These are phyloP conservation scores for Saraca asoca DNA, from an alignment of 331 rosid genomes.

Conservation along the genomic window DNA sequence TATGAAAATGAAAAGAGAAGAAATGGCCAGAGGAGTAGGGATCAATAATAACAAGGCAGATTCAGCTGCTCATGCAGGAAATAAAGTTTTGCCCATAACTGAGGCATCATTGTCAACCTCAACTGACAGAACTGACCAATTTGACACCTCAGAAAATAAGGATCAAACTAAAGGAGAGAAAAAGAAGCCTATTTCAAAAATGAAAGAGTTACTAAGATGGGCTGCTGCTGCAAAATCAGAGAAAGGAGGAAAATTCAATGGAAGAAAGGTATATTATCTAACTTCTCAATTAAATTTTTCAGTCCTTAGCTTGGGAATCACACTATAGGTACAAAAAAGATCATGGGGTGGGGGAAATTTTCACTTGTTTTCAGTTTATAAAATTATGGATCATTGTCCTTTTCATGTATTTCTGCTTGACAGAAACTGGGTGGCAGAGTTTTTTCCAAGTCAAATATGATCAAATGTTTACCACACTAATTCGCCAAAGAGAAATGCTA, in stretches of 20 bases:
- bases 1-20: constrained; percentile 75
- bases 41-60: constrained; percentile 47
- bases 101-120: constrained; percentile 52
- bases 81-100: constrained; percentile 70
- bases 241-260: constrained; percentile 61
- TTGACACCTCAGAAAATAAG: constrained; percentile 42
- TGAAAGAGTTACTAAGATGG: constrained; percentile 93
- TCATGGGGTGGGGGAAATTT: not conserved
- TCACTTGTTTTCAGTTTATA: not conserved
- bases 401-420: constrained; percentile 1
- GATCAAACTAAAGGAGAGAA: constrained; percentile 50
- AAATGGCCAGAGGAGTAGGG: constrained; percentile 42
- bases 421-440: not conserved
- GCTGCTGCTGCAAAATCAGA: constrained; percentile 74
- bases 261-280: constrained; percentile 56
- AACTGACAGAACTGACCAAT: constrained; percentile 36
- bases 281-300: constrained; percentile 1
- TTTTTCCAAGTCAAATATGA: not conserved
- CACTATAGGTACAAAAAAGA: not conserved
- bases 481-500: not conserved
- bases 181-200: constrained; percentile 62
- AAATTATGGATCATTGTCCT: not conserved
- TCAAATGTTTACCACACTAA: not conserved
- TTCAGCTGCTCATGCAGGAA: constrained; percentile 50
- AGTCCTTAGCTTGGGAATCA: constrained; percentile 3